Percentiles rank a stretch among this genome's conserved stretches.
These are phyloP conservation scores for Globisporangium echinulatum DNA, from an alignment of 352 stramenopile genomes.

Conservation along the genomic window DNA sequence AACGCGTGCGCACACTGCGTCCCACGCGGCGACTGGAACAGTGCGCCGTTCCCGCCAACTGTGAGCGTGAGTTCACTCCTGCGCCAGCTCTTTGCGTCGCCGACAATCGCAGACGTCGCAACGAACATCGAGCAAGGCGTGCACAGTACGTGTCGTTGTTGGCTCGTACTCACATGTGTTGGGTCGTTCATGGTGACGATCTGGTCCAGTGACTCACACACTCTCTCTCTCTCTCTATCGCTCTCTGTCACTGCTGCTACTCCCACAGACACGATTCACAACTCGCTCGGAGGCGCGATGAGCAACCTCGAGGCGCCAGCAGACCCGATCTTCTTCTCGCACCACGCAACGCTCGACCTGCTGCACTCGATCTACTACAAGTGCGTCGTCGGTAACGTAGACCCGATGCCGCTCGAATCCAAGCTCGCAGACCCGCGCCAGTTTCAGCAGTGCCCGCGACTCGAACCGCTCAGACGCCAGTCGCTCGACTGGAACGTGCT, in stretches of 20 bases:
- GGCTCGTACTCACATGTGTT: background rate
- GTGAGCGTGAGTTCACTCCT: conserved; percentile 69
- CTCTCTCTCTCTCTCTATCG: background rate
- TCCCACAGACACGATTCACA: conserved; percentile 75
- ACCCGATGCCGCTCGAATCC: conserved; percentile 36
- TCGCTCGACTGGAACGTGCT: conserved; percentile 46
- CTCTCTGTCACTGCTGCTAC: background rate
- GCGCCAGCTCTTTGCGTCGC: conserved; percentile 60
- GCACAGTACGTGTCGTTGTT: conserved; percentile 48
- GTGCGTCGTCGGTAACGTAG: conserved; percentile 61
- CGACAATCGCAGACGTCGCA: conserved; percentile 60
- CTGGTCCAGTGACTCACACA: conserved; percentile 10
- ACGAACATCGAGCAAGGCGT: conserved; percentile 63
- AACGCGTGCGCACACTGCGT: conserved; percentile 52
- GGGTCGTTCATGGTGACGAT: background rate
- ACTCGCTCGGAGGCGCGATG: conserved; percentile 61
- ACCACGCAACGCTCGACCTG: conserved; percentile 78
- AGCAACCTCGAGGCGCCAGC: conserved; percentile 61
- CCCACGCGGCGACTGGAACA: conserved; percentile 58
- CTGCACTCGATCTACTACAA: conserved; percentile 85
- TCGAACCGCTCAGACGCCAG: conserved; percentile 20
- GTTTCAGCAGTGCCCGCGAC: conserved; percentile 51
- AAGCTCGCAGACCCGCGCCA: conserved; percentile 57
- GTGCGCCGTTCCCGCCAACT: conserved; percentile 48
- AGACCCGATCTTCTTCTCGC: conserved; percentile 85